Conservation (phyloP, 352 stramenopile genomes). For the Phytophthora macrochlamydospora region DNA sequence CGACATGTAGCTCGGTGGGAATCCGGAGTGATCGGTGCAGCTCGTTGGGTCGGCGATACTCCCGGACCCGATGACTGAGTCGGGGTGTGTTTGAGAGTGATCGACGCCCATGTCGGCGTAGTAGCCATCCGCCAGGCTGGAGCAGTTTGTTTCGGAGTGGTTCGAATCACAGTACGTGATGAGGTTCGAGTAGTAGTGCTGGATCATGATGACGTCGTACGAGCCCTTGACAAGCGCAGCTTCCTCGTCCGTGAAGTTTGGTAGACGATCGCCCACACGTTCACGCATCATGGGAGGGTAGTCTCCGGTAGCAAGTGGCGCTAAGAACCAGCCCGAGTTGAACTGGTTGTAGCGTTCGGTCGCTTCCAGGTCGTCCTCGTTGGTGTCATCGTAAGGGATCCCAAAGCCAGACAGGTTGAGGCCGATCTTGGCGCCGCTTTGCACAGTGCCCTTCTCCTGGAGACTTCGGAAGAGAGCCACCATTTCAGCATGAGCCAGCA, state of each 20-base stretch:
- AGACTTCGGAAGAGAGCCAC: slow-evolving; percentile 88
- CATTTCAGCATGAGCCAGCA: slow-evolving; percentile 90
- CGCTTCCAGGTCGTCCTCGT: slow-evolving; percentile 51
- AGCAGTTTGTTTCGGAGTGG: slow-evolving; percentile 43
- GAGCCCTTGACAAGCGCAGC: slow-evolving; percentile 75
- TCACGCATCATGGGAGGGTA: slow-evolving; percentile 93
- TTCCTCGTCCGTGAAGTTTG: slow-evolving; percentile 86
- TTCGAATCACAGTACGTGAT: slow-evolving; percentile 57
- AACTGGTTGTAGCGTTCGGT: slow-evolving; percentile 89
- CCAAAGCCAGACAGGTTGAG: slow-evolving; percentile 90
- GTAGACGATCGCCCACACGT: slow-evolving; percentile 76
- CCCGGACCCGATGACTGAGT: slow-evolving; percentile 33
- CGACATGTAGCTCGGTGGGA: slow-evolving; percentile 53
- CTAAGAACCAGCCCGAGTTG: slow-evolving; percentile 90
- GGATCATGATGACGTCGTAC: slow-evolving; percentile 95
- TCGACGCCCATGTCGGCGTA: slow-evolving; percentile 54
- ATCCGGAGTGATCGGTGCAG: slow-evolving; percentile 38
- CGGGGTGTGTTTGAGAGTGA: slow-evolving; percentile 51
- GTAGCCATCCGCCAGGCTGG: slow-evolving; percentile 36
- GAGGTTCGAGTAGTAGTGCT: slow-evolving; percentile 89
- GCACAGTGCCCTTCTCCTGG: slow-evolving; percentile 40
- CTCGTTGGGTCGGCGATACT: slow-evolving; percentile 26
- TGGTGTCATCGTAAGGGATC: slow-evolving; percentile 75
- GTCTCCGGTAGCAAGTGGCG: slow-evolving; percentile 89
- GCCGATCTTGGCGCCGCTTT: slow-evolving; percentile 78